Evolutionary conservation across 2,329 filamentous ascomycete species (phyloP).

Genomic region (Orbilia blumenaviensis): DNA sequence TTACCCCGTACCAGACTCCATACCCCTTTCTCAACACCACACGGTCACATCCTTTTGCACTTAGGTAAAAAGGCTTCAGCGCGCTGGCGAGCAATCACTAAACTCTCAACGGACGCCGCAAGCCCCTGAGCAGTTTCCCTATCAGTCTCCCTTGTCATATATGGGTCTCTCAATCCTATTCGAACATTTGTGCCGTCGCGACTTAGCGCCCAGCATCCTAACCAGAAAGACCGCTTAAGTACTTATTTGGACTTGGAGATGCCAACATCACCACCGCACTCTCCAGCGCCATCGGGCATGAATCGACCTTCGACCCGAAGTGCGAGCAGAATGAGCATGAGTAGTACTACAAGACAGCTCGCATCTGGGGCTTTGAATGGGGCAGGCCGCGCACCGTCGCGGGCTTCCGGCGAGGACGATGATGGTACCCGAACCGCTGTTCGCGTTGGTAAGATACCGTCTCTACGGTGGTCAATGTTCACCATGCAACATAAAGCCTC

Average conservation of each 20-base stretch:
- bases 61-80: constrained; percentile 12
- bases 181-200: constrained; percentile 13
- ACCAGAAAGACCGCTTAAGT: not conserved
- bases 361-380: constrained; percentile 34
- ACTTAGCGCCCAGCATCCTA: constrained; percentile 7
- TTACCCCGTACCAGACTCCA: constrained; percentile 2
- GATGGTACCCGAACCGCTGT: constrained; percentile 48
- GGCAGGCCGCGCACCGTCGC: constrained; percentile 50
- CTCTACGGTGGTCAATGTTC: not conserved
- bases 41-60: not conserved
- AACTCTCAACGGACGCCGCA: constrained; percentile 3
- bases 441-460: constrained; percentile 43
- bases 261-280: constrained; percentile 46
- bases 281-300: constrained; percentile 47
- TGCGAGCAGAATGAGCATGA: constrained; percentile 55
- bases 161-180: constrained; percentile 21
- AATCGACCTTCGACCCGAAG: constrained; percentile 55
- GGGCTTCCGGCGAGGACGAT: constrained; percentile 55
- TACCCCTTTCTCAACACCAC: constrained; percentile 33
- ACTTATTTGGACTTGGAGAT: constrained; percentile 21
- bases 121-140: constrained; percentile 18
- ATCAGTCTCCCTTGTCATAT: constrained; percentile 11
- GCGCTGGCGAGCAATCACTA: constrained; percentile 4
- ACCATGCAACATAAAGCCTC: not conserved
- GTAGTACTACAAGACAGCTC: constrained; percentile 43